phyloP scores from a whole-genome alignment of 768 basidiomycete species.

The Paxillus ammoniavirescens region DNA sequence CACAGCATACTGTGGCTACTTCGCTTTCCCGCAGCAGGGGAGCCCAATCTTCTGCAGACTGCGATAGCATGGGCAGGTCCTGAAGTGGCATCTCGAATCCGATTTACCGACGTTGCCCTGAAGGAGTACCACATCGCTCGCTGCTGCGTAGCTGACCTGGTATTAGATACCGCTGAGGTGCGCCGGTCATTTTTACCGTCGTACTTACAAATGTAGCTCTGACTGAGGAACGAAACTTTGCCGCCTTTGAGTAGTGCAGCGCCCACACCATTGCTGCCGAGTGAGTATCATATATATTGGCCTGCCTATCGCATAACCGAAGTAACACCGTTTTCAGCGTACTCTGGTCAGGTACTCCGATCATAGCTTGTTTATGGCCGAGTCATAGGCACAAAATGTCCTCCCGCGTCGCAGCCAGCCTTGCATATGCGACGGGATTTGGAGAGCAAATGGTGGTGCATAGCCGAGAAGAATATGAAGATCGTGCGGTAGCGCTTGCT shows the following conservation, averaged over 20 bases:
- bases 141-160: constrained; percentile 46
- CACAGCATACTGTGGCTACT: constrained; percentile 53
- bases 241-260: constrained; percentile 37
- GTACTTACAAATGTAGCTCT: not conserved
- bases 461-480: constrained; percentile 44
- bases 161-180: constrained; percentile 53
- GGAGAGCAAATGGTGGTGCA: constrained; percentile 47
- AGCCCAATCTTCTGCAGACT: constrained; percentile 41
- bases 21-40: constrained; percentile 48
- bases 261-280: constrained; percentile 53
- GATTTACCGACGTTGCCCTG: constrained; percentile 47
- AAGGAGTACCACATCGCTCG: constrained; percentile 47
- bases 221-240: not conserved
- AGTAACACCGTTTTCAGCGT: constrained; percentile 32
- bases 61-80: constrained; percentile 45
- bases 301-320: not conserved
- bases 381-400: constrained; percentile 48
- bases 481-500: constrained; percentile 42
- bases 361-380: constrained; percentile 45
- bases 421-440: constrained; percentile 46
- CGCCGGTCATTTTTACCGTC: constrained; percentile 1
- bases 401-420: constrained; percentile 49
- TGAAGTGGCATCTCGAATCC: constrained; percentile 44
- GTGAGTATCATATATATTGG: constrained; percentile 26
- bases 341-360: constrained; percentile 51